These are phyloP conservation scores for Galerina sulciceps DNA, from an alignment of 768 basidiomycete genomes.

Conservation along the genomic window DNA sequence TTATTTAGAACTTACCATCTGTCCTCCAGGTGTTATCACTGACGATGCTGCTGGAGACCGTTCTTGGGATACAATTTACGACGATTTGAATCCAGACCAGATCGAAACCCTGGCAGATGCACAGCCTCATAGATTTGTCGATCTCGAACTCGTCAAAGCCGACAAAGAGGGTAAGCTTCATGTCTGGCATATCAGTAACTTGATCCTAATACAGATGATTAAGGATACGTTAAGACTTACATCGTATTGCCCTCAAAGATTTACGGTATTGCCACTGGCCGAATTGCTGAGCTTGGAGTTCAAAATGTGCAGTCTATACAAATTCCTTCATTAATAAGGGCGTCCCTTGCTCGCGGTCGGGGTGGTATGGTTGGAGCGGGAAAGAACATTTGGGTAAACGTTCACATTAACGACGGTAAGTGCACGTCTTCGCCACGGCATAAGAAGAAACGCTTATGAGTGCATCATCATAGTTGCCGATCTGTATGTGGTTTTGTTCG, in stretches of 20 bases:
- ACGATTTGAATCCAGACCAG: conserved; percentile 50
- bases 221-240: conserved; percentile 53
- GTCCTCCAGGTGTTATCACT: conserved; percentile 24
- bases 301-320: conserved; percentile 54
- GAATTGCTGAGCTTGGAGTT: conserved; percentile 55
- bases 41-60: conserved; percentile 50
- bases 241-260: conserved; percentile 59
- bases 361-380: conserved; percentile 61
- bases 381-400: conserved; percentile 59
- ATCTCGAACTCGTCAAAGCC: conserved; percentile 47
- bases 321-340: conserved; percentile 52
- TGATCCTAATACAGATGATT: neutral
- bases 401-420: conserved; percentile 55
- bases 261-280: conserved; percentile 52
- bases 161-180: conserved; percentile 29
- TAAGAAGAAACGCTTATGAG: no score
- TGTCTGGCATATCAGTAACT: neutral
- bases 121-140: conserved; percentile 55
- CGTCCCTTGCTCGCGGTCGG: conserved; percentile 46
- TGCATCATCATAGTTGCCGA: conserved; percentile 34
- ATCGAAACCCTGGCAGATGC: conserved; percentile 49
- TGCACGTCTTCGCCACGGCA: neutral
- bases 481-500: conserved; percentile 48
- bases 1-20: no score
- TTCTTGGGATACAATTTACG: conserved; percentile 43